Evolutionary conservation across 2,329 filamentous ascomycete genomes (phyloP).

Genomic region (Raffaelea arxii): DNA sequence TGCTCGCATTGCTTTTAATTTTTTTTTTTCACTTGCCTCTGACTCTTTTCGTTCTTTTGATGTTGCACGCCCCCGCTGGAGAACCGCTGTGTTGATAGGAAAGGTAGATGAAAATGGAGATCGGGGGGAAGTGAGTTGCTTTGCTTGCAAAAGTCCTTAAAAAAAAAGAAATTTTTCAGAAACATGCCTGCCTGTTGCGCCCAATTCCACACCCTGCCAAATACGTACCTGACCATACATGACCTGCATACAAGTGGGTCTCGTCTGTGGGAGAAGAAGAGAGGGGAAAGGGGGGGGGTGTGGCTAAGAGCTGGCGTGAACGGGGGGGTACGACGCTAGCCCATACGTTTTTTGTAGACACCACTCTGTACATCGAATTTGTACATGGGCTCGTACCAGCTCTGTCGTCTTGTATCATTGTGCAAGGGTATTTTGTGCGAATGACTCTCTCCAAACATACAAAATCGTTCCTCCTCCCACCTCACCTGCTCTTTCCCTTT

Average conservation of each 20-base stretch:
- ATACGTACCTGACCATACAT: slow-evolving; percentile 10
- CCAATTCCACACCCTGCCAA: no score
- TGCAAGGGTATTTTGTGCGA: slow-evolving; percentile 1
- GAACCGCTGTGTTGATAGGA: no score
- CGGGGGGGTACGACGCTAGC: slow-evolving; percentile 7
- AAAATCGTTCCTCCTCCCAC: slow-evolving; percentile 13
- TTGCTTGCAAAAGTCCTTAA: no score
- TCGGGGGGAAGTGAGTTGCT: no score
- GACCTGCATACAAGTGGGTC: slow-evolving; percentile 8
- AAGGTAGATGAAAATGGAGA: no score
- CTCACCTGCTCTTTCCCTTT: slow-evolving; percentile 3
- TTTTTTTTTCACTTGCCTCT: slow-evolving; percentile 2
- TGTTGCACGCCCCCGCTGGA: no score
- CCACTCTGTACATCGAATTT: slow-evolving; percentile 4
- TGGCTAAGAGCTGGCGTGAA: slow-evolving; percentile 1
- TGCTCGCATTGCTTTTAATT: slow-evolving; percentile 1
- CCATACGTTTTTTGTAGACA: slow-evolving; percentile 9
- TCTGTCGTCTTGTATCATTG: slow-evolving; percentile 5
- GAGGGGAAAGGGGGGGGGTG: not conserved
- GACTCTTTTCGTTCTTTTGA: no score
- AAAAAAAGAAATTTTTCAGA: no score
- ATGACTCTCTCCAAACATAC: slow-evolving; percentile 11
- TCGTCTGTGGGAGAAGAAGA: not conserved
- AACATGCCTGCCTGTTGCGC: no score
- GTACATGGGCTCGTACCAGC: slow-evolving; percentile 5